Conservation (phyloP, 169 alveolate species). For the Plasmodium ovale region DNA sequence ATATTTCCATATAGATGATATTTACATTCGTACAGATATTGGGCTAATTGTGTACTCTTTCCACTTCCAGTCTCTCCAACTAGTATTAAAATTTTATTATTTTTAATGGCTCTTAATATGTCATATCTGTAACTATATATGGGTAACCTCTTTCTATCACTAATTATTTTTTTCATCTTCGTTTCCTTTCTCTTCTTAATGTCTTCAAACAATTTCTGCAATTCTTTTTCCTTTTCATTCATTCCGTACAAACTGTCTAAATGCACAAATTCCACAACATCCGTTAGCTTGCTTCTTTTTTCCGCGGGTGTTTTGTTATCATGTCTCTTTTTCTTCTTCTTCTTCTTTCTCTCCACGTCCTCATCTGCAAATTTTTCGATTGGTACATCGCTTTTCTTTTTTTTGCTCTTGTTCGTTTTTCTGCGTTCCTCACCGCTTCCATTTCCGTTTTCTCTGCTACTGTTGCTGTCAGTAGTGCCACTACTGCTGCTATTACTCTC, state of each 20-base stretch:
- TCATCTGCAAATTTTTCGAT: neutral
- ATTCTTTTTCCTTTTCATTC: slow-evolving; percentile 78
- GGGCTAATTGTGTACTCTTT: slow-evolving; percentile 99
- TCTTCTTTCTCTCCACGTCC: slow-evolving; percentile 7
- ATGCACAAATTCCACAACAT: slow-evolving; percentile 81
- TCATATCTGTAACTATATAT: slow-evolving; percentile 94
- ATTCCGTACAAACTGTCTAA: slow-evolving; percentile 77
- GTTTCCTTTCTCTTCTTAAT: slow-evolving; percentile 76
- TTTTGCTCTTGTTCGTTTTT: neutral
- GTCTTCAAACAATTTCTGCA: slow-evolving; percentile 49
- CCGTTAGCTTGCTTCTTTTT: slow-evolving; percentile 76
- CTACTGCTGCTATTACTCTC: neutral
- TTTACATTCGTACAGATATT: slow-evolving; percentile 97
- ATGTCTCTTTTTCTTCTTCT: neutral
- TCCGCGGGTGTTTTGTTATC: slow-evolving; percentile 3
- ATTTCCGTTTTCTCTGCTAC: neutral
- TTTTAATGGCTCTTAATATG: slow-evolving; percentile 92
- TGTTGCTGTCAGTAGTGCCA: neutral
- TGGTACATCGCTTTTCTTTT: neutral
- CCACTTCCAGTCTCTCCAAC: slow-evolving; percentile 99
- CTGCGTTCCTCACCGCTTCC: too few species aligned
- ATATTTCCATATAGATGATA: slow-evolving; percentile 96
- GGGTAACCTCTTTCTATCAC: slow-evolving; percentile 92
- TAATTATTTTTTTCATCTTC: slow-evolving; percentile 78
- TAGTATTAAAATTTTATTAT: slow-evolving; percentile 93